Conservation (phyloP, 164 flowering plant species). For the Cinnamomum chago region DNA sequence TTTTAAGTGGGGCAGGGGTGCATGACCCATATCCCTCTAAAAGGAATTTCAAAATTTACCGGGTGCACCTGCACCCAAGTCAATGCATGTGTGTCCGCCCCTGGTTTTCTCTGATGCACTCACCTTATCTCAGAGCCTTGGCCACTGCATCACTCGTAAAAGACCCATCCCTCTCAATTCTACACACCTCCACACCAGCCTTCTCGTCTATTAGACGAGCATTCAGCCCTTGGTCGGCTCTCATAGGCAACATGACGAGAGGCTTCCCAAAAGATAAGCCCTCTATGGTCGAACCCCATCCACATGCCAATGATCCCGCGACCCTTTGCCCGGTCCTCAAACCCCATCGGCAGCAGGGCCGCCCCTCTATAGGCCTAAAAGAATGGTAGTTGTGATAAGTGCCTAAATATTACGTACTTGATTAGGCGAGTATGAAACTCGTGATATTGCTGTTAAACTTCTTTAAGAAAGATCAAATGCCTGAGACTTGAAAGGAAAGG, state of each 20-base stretch:
- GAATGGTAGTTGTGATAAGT: slow-evolving; percentile 27
- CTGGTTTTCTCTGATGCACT: background rate
- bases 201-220: background rate
- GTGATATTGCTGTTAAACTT: too few relatives aligned
- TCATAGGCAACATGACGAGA: slow-evolving; percentile 1
- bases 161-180: background rate
- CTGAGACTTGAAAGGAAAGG: too few relatives aligned
- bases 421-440: too few relatives aligned
- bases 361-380: slow-evolving; percentile 24
- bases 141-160: background rate
- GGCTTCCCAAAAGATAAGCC: background rate
- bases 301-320: slow-evolving; percentile 23
- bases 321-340: slow-evolving; percentile 11
- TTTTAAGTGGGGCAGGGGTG: too few relatives aligned
- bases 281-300: slow-evolving; percentile 1
- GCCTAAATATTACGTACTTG: too few relatives aligned
- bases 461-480: too few relatives aligned
- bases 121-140: background rate
- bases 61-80: too few relatives aligned
- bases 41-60: too few relatives aligned
- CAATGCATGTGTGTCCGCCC: too few relatives aligned
- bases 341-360: slow-evolving; percentile 24
- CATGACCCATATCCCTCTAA: too few relatives aligned
- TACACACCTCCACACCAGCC: slow-evolving; percentile 1
- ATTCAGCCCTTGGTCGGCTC: background rate